Base-by-base conservation (phyloP, 2,329 filamentous ascomycete genomes). In the Rutstroemia sp. region DNA sequence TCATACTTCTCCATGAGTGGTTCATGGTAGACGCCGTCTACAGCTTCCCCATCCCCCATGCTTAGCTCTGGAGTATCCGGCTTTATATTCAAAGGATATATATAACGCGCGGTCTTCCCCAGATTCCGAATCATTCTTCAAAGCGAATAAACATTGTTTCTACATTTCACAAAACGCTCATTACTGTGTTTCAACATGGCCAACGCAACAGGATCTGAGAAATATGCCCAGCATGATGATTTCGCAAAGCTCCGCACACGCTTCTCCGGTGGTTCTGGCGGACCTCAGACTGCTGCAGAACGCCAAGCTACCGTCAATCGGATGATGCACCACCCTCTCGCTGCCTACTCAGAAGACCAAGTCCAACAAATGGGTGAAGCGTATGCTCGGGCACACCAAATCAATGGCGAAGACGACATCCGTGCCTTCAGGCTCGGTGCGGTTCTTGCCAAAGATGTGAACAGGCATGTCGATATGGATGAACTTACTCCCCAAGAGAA, bases 351-450 rank as follows among this genome's bases (percentile, higher is more conserved):
- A 23, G 51, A 53, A 19, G 16, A 53, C 3, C 17, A 53, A 12
- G 8, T 53, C 9, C 25, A 36, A 19, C 1, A 5, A 10, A 25
- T 51, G 27, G 54, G 36, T 12, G 78, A 80, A 53, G 73, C 75
- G 5, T 87, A 85, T 67, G 83, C 80, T 23, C 69, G 74, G 25
- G 70, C 76, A 50, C 74, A 86, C 63, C 76, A 77, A 25, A 72
- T 84, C 54, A 77, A 75, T 4, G 75, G 75, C 17, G 76, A 79
- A 19, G 76, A 79, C 14, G 80, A 84, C 63, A 70, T 83, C 34
- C 75, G 80, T 10, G 79, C 78, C 5, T 86, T 86, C 64, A 76
- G 76, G 17, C 72, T 83, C 21, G 82, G 82, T 5, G 82, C 82
- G 47, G 74, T 82, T 55, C 74, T 84, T 56, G 80, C 82, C 0